Evolutionary conservation across 1,284 basidiomycete species (phyloP).

Genomic region (Tilletia indica): DNA sequence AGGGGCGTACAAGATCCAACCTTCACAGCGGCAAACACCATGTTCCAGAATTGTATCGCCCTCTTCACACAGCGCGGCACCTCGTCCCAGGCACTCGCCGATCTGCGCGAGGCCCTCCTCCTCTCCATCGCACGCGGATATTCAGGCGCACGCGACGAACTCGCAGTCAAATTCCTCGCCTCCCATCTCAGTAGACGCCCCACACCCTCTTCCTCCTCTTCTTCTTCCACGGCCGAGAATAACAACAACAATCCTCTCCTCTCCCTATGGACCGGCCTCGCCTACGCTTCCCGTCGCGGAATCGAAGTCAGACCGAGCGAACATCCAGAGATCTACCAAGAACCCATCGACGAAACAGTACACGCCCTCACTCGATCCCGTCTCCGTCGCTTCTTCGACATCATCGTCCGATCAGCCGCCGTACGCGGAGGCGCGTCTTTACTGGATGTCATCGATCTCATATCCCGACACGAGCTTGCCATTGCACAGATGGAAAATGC

Average conservation of each 20-base stretch:
- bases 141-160: not conserved
- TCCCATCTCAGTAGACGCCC: not conserved
- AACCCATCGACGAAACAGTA: not conserved
- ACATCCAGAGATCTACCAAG: not conserved
- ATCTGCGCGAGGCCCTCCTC: not conserved
- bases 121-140: not conserved
- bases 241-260: not conserved
- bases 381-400: not conserved
- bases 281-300: not conserved
- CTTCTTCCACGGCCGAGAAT: not conserved
- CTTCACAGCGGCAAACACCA: not conserved
- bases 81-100: not conserved
- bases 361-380: not conserved
- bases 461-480: not conserved
- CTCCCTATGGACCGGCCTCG: not conserved
- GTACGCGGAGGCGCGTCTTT: not conserved
- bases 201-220: not conserved
- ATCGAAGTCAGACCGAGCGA: not conserved
- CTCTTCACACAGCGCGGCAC: conserved; percentile 1
- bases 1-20: not conserved
- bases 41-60: not conserved
- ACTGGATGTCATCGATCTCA: not conserved
- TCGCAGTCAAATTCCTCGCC: not conserved
- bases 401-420: conserved; percentile 5
- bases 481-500: no score